Evolutionary conservation across 2,329 filamentous ascomycete species (phyloP), one percentile per base, ranked within the genome.

Genomic region (Curvularia spicifera): DNA sequence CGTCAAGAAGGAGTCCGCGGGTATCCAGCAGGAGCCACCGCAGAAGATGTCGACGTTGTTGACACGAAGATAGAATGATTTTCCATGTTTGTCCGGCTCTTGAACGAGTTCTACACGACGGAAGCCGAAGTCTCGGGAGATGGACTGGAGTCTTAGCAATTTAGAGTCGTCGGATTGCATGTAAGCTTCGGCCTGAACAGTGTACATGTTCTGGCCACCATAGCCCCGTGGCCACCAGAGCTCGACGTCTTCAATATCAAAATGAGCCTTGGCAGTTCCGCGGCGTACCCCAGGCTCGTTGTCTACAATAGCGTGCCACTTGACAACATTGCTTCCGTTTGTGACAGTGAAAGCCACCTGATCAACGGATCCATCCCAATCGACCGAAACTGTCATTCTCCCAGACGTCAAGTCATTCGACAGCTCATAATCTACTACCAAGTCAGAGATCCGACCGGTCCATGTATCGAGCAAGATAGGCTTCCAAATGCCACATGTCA

Each of bases 21-120:
- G 91, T 62, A 94, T 94, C 91, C 91, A 94, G 75, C 93, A 86
- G 62, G 89, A 91, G n/a, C 91, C 91, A 18, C 90, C 90, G 59
- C 89, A 91, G 76, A 92, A 94, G 1, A 94, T 80, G 15, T 90
- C 88, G 13, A 91, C 81, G 50, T 87, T 86, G 76, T 94, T 94
- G 73, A 95, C 79, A 62, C 86, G 81, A 75, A 95, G 93, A 79
- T 89, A 92, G 79, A 93, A 94, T 3, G 85, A 89, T 24, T 87
- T 91, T 26, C 90, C 91, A 3, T 89, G 83, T 55, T 79, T 82
- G 49, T 82, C 80, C 4, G 75, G 75, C 44, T 79, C 61, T 60
- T 81, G 79, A 18, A 82, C 63, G 3, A 82, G 74, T 60, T 82
- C 78, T 4, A 70, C 85, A 64, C 83, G 85, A 39, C 91, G 85